Evolutionary conservation across 192 early-diverging fungal species (phyloP), one percentile per base, ranked within the genome.

Genomic region (Entomortierella beljakovae): DNA sequence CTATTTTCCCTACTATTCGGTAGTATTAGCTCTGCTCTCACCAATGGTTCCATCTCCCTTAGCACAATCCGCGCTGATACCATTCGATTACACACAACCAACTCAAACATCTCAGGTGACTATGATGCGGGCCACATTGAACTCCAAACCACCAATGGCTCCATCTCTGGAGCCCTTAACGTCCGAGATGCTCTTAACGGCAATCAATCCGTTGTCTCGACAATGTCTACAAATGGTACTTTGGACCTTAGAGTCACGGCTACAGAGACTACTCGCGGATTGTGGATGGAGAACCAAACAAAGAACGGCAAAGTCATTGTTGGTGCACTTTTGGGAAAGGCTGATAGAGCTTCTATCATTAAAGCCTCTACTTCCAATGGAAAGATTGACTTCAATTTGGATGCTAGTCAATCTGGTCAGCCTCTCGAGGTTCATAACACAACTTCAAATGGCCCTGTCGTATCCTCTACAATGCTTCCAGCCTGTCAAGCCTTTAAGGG

Each of bases 391-490:
- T 69, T 63, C 20, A 64, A 60, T 60, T 11, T 70, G 16, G 75
- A 79, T 55, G 67, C 62, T 2, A 35, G 61, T 15, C 50, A 56
- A 18, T 42, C 75, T 3, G 68, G 51, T 15, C 75, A 79, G 42
- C 42, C 66, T 25, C 50, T 70, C 13, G 49, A 70, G n/a, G 28
- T 70, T 20, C 50, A 42, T 40, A 57, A 58, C 49, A 31, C 1
- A 25, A 63, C 67, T 7, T 42, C 67, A 1, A 79, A 70, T 42
- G 49, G 61, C 2, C 18, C 46, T 3, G 64, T 79, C 13, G 42
- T 28, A 1, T 51, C 61, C 3, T 70, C 67, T n/a, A 11, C 65
- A 23, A 79, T 70, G 75, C 56, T 70, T 15, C 75, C 75, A 8
- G 16, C 26, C 5, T 35, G 53, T 8, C 59, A 70, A 10, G 9